Percentiles rank a stretch among this genome's conserved stretches.
Evolutionary conservation across 2,329 filamentous ascomycete genomes (phyloP).

Genomic region (Alternaria gaisen): DNA sequence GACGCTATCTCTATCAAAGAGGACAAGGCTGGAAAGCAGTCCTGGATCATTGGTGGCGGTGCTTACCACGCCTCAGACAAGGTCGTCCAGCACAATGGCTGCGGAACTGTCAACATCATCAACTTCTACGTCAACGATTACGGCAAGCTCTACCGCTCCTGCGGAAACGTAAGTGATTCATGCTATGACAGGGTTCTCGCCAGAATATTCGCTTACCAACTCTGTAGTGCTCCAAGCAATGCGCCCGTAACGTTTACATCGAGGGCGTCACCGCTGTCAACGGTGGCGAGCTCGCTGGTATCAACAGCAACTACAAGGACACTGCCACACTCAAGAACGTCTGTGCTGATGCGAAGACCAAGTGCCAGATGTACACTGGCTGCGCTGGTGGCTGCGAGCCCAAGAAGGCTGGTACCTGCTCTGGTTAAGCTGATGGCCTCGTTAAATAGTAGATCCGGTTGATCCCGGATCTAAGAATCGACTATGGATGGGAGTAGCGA

Average conservation of each 20-base stretch:
- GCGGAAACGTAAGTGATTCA: constrained; percentile 47
- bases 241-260: constrained; percentile 56
- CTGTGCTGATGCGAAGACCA: constrained; percentile 31
- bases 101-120: constrained; percentile 49
- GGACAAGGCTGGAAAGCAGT: constrained; percentile 39
- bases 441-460: not conserved
- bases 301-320: constrained; percentile 61
- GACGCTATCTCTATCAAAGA: constrained; percentile 48
- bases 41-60: constrained; percentile 53
- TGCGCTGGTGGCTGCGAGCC: constrained; percentile 40
- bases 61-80: constrained; percentile 50
- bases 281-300: constrained; percentile 56
- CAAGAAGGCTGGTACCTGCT: constrained; percentile 35
- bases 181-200: not conserved
- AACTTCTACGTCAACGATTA: constrained; percentile 47
- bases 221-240: constrained; percentile 52
- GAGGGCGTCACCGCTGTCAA: constrained; percentile 52
- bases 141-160: constrained; percentile 56
- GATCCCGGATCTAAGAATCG: not conserved
- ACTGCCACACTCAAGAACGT: constrained; percentile 52
- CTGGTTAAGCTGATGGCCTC: constrained; percentile 20
- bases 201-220: constrained; percentile 5
- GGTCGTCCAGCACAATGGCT: constrained; percentile 54
- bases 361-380: constrained; percentile 43
- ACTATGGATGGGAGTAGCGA: not conserved